These are phyloP conservation scores for Calonectria multiphialidica DNA, from an alignment of 2,329 filamentous ascomycete genomes.

Conservation along the genomic window DNA sequence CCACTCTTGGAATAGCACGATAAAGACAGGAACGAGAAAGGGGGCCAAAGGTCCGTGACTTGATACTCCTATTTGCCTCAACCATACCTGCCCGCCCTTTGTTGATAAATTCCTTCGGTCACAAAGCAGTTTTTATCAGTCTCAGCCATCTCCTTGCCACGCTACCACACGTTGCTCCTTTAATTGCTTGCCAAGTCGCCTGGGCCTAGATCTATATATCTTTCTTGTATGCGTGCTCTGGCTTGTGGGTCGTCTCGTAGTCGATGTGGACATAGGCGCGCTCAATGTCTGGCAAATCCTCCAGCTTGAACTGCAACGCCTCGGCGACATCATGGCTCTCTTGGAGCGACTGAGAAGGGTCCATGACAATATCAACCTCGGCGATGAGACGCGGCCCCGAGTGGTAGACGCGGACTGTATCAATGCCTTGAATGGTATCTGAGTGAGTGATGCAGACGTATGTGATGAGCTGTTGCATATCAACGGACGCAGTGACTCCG, in stretches of 20 bases:
- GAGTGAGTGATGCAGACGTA: conserved; percentile 94
- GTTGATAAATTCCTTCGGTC: neutral
- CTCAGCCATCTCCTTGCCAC: neutral
- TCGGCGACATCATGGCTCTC: conserved; percentile 95
- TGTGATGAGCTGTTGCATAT: conserved; percentile 92
- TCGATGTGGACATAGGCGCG: conserved; percentile 97
- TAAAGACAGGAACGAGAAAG: neutral
- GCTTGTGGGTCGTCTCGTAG: conserved; percentile 95
- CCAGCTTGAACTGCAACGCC: conserved; percentile 92
- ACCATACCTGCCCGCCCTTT: neutral
- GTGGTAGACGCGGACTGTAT: conserved; percentile 95
- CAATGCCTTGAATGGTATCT: conserved; percentile 83
- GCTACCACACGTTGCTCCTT: neutral
- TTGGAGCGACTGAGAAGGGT: conserved; percentile 76
- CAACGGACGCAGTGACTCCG: conserved; percentile 86
- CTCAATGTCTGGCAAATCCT: conserved; percentile 92
- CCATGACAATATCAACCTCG: conserved; percentile 97
- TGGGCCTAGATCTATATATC: conserved; percentile 57
- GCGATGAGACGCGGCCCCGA: conserved; percentile 89
- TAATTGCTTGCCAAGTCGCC: conserved; percentile 21
- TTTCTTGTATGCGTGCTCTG: conserved; percentile 79
- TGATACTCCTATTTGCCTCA: conserved; percentile 4
- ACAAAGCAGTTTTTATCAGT: neutral
- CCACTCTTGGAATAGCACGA: neutral
- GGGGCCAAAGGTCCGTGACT: neutral